Conservation (phyloP, 2,329 filamentous ascomycete genomes). For the Pleomassaria siparia region DNA sequence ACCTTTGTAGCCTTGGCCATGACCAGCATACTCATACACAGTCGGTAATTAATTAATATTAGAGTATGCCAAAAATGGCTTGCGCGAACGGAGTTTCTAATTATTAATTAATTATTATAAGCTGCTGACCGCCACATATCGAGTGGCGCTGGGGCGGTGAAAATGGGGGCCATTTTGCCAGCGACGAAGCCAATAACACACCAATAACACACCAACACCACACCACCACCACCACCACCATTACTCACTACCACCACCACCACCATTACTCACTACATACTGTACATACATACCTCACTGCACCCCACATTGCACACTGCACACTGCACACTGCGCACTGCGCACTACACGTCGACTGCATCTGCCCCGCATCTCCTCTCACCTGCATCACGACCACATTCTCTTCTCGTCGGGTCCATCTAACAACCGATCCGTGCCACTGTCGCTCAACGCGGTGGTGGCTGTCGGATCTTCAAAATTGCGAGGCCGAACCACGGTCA, state of each 20-base stretch:
- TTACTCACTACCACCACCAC: too few relatives aligned
- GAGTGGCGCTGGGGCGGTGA: too few relatives aligned
- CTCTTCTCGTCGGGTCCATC: background rate
- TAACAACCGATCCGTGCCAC: background rate
- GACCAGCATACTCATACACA: too few relatives aligned
- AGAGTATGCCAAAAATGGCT: too few relatives aligned
- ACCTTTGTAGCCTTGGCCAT: too few relatives aligned
- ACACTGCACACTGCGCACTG: too few relatives aligned
- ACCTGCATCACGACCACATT: background rate
- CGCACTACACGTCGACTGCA: conserved; percentile 4
- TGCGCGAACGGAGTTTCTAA: background rate
- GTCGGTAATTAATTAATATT: too few relatives aligned
- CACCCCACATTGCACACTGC: conserved; percentile 1
- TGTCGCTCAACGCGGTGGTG: background rate
- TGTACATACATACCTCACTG: background rate
- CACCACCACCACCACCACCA: too few relatives aligned
- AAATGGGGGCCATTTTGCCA: background rate
- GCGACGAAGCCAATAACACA: background rate
- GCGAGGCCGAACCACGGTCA: conserved; percentile 7
- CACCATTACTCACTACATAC: too few relatives aligned
- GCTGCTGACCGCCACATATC: too few relatives aligned
- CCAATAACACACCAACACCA: too few relatives aligned
- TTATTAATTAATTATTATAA: too few relatives aligned
- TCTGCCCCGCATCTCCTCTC: conserved; percentile 1
- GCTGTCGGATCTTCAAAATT: background rate